A percentile compares a stretch with the other conserved stretches of the same genome.
Evolutionary conservation across 306 rosid species (phyloP).

Genomic region (Vigna mungo): DNA sequence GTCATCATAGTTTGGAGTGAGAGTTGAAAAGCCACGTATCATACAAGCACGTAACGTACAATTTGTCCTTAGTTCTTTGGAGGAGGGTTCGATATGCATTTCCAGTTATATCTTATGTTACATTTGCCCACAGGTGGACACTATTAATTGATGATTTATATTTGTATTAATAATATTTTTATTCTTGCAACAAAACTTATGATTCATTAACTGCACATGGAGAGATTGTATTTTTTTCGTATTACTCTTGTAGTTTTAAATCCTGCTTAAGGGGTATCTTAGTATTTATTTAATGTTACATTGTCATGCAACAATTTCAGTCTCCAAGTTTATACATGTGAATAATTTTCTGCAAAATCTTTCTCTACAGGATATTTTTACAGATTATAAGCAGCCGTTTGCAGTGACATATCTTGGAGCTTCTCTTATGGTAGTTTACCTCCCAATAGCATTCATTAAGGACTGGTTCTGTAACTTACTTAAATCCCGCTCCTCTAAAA

Average conservation of each 20-base stretch:
- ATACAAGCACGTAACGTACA: background rate
- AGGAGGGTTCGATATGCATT: conserved; percentile 6
- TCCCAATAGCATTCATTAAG: conserved; percentile 94
- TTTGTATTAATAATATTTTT: background rate
- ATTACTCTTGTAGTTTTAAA: conserved; percentile 14
- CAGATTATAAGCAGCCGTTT: conserved; percentile 95
- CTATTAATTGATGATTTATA: conserved; percentile 28
- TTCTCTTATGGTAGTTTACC: conserved; percentile 97
- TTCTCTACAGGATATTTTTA: conserved; percentile 76
- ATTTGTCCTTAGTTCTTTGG: background rate
- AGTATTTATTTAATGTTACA: background rate
- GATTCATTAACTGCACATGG: conserved; percentile 10
- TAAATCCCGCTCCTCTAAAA: conserved; percentile 71
- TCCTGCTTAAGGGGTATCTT: conserved; percentile 13
- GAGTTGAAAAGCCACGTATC: background rate
- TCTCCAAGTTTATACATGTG: conserved; percentile 16
- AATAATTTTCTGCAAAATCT: conserved; percentile 38
- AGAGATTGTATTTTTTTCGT: conserved; percentile 4
- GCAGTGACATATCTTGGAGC: conserved; percentile 98
- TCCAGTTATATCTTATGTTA: conserved; percentile 14
- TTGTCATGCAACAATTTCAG: conserved; percentile 34
- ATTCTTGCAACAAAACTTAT: background rate
- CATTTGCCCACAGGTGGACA: background rate
- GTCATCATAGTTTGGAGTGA: background rate
- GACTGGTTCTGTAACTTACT: conserved; percentile 86